Evolutionary conservation across 495 filamentous ascomycete genomes (phyloP).

Genomic region (Cercophora scortea): DNA sequence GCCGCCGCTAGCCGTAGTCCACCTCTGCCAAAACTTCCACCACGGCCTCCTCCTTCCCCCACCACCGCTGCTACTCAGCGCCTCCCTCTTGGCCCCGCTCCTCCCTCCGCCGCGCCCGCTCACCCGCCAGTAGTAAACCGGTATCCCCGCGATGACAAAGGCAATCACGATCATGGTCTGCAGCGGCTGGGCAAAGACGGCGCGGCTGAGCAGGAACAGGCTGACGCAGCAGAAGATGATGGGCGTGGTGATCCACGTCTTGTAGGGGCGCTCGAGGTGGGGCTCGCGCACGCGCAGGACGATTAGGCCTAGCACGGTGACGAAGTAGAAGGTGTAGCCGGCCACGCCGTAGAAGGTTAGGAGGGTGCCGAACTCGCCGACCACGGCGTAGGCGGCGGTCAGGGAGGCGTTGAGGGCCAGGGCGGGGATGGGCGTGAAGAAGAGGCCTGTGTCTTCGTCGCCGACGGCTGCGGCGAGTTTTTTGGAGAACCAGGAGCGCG

Average conservation of each 20-base stretch:
- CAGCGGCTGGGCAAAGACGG: slow-evolving; percentile 80
- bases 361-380: slow-evolving; percentile 86
- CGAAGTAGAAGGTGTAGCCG: slow-evolving; percentile 93
- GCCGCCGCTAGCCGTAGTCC: not conserved
- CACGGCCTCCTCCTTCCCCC: slow-evolving; percentile 12
- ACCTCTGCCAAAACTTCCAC: slow-evolving; percentile 38
- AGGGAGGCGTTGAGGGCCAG: slow-evolving; percentile 71
- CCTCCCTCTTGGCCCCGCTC: slow-evolving; percentile 28
- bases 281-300: slow-evolving; percentile 86
- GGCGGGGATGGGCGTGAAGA: slow-evolving; percentile 85
- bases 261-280: slow-evolving; percentile 78
- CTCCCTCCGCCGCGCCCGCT: slow-evolving; percentile 50
- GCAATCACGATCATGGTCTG: slow-evolving; percentile 79
- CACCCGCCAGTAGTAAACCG: slow-evolving; percentile 83
- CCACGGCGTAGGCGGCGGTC: slow-evolving; percentile 65
- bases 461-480: slow-evolving; percentile 51
- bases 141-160: slow-evolving; percentile 76
- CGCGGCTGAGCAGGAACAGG: slow-evolving; percentile 79
- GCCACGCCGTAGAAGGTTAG: slow-evolving; percentile 96
- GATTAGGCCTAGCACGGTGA: slow-evolving; percentile 89
- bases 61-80: not conserved
- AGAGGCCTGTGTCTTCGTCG: slow-evolving; percentile 53
- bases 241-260: slow-evolving; percentile 91
- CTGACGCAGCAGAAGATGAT: slow-evolving; percentile 98
- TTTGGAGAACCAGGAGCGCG: slow-evolving; percentile 51